Evolutionary conservation across 139 green algal genomes (phyloP), one percentile per base, ranked within the genome.

Genomic region (Limnomonas spitsbergensis): DNA sequence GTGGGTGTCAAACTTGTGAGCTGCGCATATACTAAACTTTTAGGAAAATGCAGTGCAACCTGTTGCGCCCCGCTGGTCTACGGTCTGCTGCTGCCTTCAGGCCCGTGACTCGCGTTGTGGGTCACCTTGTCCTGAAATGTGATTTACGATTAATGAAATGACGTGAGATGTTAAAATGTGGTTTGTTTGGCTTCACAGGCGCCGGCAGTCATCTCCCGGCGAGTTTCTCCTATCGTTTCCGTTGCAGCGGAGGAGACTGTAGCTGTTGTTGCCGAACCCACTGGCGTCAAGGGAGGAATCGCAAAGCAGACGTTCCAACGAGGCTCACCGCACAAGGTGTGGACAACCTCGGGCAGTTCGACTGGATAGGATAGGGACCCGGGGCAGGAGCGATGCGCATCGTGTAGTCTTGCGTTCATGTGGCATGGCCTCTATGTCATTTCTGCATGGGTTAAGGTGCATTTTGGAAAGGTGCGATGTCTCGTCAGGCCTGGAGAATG

Each of bases 251-350:
- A 88, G 38, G 81, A 77, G 4, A 71, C 80, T 4, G 81, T 79
- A 6, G 80, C 78, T 20, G 73, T 73, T 26, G 75, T 71, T 42
- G 70, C 79, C 24, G 76, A 67, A 24, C 75, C 38, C 20, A 69
- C 29, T 40, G 53, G 31, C 53, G 20, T 56, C 27, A 86, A 87
- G 74, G 76, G 85, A 72, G 91, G 81, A 7, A 77, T 86, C 36
- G 90, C 91, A 3, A 76, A 89, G 69, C 75, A 93, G 53, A 73
- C 78, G 1, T 94, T 89, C 78, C 79, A 88, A 71, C 80, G 91
- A 3, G 90, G 91, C 47, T 93, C 89, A 3, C 78, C 86, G 31
- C 53, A 81, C 80, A 95, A 95, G 89, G 91, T 94, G 78, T 36
- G 7, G 56, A 29, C 14, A 61, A 61, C n/a, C n/a, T n/a, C n/a